phyloP scores from a whole-genome alignment of 2,329 filamentous ascomycete species.

The Beauveria pseudobassiana region DNA sequence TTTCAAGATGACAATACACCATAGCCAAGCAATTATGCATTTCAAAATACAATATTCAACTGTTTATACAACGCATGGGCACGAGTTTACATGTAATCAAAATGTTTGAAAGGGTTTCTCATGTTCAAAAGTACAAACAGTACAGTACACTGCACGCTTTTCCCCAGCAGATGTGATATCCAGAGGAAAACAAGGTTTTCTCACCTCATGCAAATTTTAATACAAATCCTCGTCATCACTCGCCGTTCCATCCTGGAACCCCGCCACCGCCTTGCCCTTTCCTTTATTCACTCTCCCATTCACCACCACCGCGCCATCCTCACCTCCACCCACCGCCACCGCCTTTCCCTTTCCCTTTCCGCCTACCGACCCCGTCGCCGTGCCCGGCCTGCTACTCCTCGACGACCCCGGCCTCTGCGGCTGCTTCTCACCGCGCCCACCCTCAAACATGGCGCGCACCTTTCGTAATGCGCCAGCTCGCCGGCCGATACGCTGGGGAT shows the following conservation, averaged over 20 bases:
- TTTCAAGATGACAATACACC: conserved; percentile 4
- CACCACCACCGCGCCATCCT: conserved; percentile 26
- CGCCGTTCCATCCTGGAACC: conserved; percentile 45
- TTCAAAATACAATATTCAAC: not conserved
- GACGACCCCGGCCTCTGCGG: conserved; percentile 21
- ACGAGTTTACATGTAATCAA: not conserved
- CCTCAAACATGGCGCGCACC: conserved; percentile 78
- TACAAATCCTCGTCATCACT: conserved; percentile 53
- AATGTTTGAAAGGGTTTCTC: not conserved
- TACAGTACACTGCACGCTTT: not conserved
- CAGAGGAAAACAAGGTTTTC: not conserved
- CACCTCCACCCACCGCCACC: conserved; percentile 26
- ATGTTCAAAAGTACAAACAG: not conserved
- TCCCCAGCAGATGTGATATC: not conserved
- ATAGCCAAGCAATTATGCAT: conserved; percentile 7
- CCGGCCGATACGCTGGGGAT: conserved; percentile 91
- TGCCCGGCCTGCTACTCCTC: conserved; percentile 25
- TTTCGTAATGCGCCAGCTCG: conserved; percentile 85
- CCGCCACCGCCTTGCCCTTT: conserved; percentile 48
- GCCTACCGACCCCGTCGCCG: not conserved
- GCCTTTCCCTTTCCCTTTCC: conserved; percentile 26
- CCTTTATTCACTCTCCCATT: conserved; percentile 35
- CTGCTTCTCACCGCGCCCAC: conserved; percentile 30
- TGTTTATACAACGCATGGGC: not conserved
- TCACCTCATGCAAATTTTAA: conserved; percentile 18